Base-by-base conservation (phyloP, 108 stramenopile genomes). In the Bacterosira constricta region DNA sequence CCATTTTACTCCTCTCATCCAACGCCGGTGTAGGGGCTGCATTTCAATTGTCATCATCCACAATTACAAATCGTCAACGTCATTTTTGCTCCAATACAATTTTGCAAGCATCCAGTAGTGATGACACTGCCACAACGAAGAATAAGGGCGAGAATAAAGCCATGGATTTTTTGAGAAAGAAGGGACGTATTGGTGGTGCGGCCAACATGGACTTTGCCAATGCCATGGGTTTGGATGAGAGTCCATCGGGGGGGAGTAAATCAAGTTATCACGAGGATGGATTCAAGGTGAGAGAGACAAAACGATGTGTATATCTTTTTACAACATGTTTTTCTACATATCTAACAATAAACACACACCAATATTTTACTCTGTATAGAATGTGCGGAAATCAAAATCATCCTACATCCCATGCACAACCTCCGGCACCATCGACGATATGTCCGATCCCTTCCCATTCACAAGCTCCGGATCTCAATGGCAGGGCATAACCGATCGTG, bases 201-300 rank as follows among this genome's bases (percentile, higher is more conserved):
- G 75, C 82, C 11, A 87, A 83, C 46, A 83, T 85, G 56, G 86
- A 89, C 51, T 92, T 88, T 66, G 83, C 79, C 9, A 85, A 83
- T 55, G 86, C 88, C 2, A 60, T 92, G 55, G 91, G 91, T 11
- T 54, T 83, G 27, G 91, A 92, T 47, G 91, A 92, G 64, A 87
- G 88, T 21, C 75, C 84, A 0, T 65, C 79, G 21, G 87, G 84
- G 6, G 86, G 85, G 37, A 58, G 69, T 12, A 68, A 72, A 41
- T 35, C 51, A 18, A 50, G 66, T 9, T 67, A 68, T 59, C 73
- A 67, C 35, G 59, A 67, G 47, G 66, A 54, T 26, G 84, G 69
- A 11, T 65, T 75, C 38, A 79, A 74, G 67, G 71, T 73, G 62
- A 46, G 71, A 15, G 53, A 12, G 31, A 54, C 31, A 30, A 10